A percentile compares a stretch with the other conserved stretches of the same genome.
Evolutionary conservation across 2,329 filamentous ascomycete species (phyloP).

Genomic region (Penicillium concentricum): DNA sequence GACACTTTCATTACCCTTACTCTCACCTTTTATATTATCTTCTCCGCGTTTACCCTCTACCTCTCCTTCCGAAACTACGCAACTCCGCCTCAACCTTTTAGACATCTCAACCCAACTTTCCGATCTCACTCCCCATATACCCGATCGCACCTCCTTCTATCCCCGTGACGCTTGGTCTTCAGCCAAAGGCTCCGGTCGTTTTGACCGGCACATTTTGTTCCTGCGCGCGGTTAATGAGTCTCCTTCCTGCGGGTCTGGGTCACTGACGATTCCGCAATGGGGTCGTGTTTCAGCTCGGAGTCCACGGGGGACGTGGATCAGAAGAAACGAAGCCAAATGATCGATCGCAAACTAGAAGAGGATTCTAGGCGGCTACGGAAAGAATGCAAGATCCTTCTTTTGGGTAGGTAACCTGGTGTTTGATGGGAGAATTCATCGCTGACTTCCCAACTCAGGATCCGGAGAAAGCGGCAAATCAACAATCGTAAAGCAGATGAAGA

Average conservation of each 20-base stretch:
- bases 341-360: conserved; percentile 90
- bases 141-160: too few relatives aligned
- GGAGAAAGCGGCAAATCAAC: conserved; percentile 99
- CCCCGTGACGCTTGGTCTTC: conserved; percentile 15
- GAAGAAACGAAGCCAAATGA: conserved; percentile 95
- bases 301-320: conserved; percentile 78
- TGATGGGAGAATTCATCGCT: conserved; percentile 4
- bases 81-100: too few relatives aligned
- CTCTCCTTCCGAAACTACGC: too few relatives aligned
- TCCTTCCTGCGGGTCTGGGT: conserved; percentile 23
- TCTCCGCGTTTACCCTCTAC: background rate
- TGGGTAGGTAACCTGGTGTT: conserved; percentile 59
- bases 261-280: conserved; percentile 59
- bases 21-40: background rate
- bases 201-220: conserved; percentile 28
- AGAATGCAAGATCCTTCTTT: conserved; percentile 97
- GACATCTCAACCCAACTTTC: background rate
- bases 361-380: conserved; percentile 87
- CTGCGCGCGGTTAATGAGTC: conserved; percentile 25
- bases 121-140: too few relatives aligned
- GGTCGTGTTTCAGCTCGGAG: conserved; percentile 85
- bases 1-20: background rate
- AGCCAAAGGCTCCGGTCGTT: conserved; percentile 22
- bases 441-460: conserved; percentile 62
- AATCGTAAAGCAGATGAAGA: conserved; percentile 99